Base-by-base conservation (phyloP, 257 asterid genomes). In the Fraxinus cuspidata region DNA sequence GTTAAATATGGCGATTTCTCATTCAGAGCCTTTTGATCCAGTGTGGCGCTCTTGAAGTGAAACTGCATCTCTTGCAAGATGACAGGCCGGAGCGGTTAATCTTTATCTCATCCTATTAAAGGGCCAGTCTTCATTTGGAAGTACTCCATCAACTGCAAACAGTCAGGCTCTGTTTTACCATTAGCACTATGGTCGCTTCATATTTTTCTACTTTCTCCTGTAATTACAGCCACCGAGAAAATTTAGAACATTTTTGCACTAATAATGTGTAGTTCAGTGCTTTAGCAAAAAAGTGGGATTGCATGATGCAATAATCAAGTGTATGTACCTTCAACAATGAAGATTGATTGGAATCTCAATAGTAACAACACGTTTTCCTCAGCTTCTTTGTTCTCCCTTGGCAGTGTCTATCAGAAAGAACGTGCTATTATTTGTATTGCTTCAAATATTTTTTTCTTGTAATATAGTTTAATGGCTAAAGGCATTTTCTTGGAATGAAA, bases 241-340 rank as follows among this genome's bases (percentile, higher is more conserved):
- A 85, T 86, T 79, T 87, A 89, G 91, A 89, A 83, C 92, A 95
- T 96, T 93, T 95, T 95, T 95, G 97, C 91, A 87, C 91, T 94
- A 91, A 90, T 88, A 91, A 92, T 87, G 86, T 86, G 88, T 88
- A 87, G 97, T 80, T 82, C 86, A 85, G 92, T 84, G 79, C 82
- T 82, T 83, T 80, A 87, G 92, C 75, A 81, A 87, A 81, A 83
- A 77, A 92, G 90, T 87, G 87, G 85, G 81, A 75, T 81, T 85
- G 90, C 89, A 76, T 85, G 87, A 85, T 86, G 88, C 97, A 85
- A 84, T 81, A 84, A 84, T 88, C 90, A 82, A 85, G 92, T 88
- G 84, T 88, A 85, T 91, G 93, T 91, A 88, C 86, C 87, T 83
- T 86, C 88, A 81, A 85, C 83, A 84, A 84, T 85, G 90, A 89